These are phyloP conservation scores for Saccharomycopsis sp. DNA, from an alignment of 805 yeast genomes.

Conservation along the genomic window DNA sequence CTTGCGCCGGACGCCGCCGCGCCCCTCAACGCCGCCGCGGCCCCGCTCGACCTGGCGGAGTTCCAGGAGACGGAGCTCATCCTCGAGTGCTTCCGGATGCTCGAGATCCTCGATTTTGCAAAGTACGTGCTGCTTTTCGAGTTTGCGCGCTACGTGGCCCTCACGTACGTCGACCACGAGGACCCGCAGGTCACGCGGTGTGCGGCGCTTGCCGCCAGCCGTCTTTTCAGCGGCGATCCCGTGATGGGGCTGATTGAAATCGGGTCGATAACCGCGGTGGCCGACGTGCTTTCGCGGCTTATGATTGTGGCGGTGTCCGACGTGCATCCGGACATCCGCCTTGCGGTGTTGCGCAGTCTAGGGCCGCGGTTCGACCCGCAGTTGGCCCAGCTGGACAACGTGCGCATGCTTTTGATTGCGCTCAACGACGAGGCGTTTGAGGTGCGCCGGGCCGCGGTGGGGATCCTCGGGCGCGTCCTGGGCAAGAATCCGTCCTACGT, in stretches of 20 bases:
- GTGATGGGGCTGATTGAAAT: slow-evolving; percentile 80
- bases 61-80: slow-evolving; percentile 45
- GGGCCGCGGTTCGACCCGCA: slow-evolving; percentile 83
- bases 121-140: slow-evolving; percentile 69
- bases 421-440: slow-evolving; percentile 85
- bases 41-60: slow-evolving; percentile 30
- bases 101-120: slow-evolving; percentile 67
- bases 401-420: slow-evolving; percentile 76
- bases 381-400: slow-evolving; percentile 88
- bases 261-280: slow-evolving; percentile 73
- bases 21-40: slow-evolving; percentile 24
- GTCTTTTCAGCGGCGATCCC: slow-evolving; percentile 68
- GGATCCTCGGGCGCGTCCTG: slow-evolving; percentile 77
- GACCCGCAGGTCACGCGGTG: slow-evolving; percentile 72
- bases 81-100: slow-evolving; percentile 71
- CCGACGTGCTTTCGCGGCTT: slow-evolving; percentile 75
- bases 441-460: slow-evolving; percentile 71
- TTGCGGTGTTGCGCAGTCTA: slow-evolving; percentile 68
- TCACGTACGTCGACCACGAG: slow-evolving; percentile 77
- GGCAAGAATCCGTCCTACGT: slow-evolving; percentile 90
- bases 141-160: slow-evolving; percentile 77
- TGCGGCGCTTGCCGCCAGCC: slow-evolving; percentile 80
- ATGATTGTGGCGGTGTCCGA: slow-evolving; percentile 83
- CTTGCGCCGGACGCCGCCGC: not conserved
- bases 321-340: slow-evolving; percentile 75